Evolutionary conservation across 768 basidiomycete genomes (phyloP).

Genomic region (Suillus fuscotomentosus): DNA sequence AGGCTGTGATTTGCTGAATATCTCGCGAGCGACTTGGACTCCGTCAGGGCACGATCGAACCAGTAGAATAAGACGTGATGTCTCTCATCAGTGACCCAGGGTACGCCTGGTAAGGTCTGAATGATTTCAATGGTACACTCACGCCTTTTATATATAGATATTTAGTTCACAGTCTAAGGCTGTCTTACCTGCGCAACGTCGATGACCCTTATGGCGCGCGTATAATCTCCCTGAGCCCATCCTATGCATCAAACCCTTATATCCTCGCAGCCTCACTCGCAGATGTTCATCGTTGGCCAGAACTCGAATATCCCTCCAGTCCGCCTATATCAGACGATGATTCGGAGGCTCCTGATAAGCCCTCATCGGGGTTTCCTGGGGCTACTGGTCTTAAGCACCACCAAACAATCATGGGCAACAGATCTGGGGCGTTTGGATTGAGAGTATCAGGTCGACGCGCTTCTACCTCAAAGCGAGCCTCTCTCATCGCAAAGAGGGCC

Average conservation of each 20-base stretch:
- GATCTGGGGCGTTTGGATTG: slow-evolving; percentile 72
- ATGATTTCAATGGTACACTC: not conserved
- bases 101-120: slow-evolving; percentile 31
- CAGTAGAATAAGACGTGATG: slow-evolving; percentile 32
- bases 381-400: slow-evolving; percentile 71
- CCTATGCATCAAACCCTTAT: slow-evolving; percentile 80
- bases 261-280: slow-evolving; percentile 77
- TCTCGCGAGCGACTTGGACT: not conserved
- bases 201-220: slow-evolving; percentile 84
- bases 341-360: slow-evolving; percentile 37
- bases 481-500: slow-evolving; percentile 17
- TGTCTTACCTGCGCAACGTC: slow-evolving; percentile 85
- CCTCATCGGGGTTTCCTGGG: slow-evolving; percentile 43
- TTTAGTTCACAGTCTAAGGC: slow-evolving; percentile 80
- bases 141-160: slow-evolving; percentile 38
- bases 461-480: slow-evolving; percentile 51
- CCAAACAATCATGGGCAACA: slow-evolving; percentile 81
- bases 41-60: not conserved
- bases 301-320: slow-evolving; percentile 68
- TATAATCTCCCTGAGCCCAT: slow-evolving; percentile 76
- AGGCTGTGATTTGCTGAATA: not conserved
- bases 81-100: slow-evolving; percentile 65
- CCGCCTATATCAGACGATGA: slow-evolving; percentile 77
- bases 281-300: slow-evolving; percentile 81
- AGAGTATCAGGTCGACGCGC: slow-evolving; percentile 66